Base-by-base conservation (phyloP, 2,329 filamentous ascomycete genomes). In the Sporothrix variecibatus region DNA sequence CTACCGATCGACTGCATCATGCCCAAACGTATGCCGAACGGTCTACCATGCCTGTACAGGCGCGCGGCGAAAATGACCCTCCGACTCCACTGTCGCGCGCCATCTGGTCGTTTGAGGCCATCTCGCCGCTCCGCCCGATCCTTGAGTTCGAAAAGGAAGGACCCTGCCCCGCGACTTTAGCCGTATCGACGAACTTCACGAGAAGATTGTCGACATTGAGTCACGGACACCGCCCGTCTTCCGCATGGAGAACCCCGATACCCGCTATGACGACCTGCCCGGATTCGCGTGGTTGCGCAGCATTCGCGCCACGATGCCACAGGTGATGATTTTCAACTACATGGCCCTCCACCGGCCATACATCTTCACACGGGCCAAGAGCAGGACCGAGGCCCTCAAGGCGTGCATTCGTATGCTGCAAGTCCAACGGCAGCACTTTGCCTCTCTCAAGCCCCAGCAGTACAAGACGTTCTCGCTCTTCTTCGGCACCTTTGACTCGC, bases 401-500 rank as follows among this genome's bases (percentile, higher is more conserved):
- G 88, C 89, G 4, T 88, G 86, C 68, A 77, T 91, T 3, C 82
- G 83, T 1, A 88, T 90, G 81, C 83, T 91, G 1, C 84, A 87
- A 31, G 82, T 87, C 20, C 89, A 91, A 78, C 83, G 85, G 75
- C 78, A 82, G 49, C 83, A 87, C 68, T 87, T 89, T 77, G 82
- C 85, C 72, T 81, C 83, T 43, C 80, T 90, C 15, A 83, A 83
- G 23, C 84, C 85, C 20, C 83, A 86, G 58, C 86, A 89, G 70
- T 90, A 87, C 77, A 85, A 85, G 76, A 85, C 85, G 78, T 88
- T 88, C 76, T 83, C 86, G 20, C 82, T 91, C 3, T 90, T 91
- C 79, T 90, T 90, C 71, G 88, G 88, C 71, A 90, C 88, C 7
- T 91, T 91, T 75, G 89, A 91, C 77, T 89, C 89, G 17, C 86